phyloP scores from a whole-genome alignment of 2,329 filamentous ascomycete genomes.

The Pseudocercospora pini-densiflorae region DNA sequence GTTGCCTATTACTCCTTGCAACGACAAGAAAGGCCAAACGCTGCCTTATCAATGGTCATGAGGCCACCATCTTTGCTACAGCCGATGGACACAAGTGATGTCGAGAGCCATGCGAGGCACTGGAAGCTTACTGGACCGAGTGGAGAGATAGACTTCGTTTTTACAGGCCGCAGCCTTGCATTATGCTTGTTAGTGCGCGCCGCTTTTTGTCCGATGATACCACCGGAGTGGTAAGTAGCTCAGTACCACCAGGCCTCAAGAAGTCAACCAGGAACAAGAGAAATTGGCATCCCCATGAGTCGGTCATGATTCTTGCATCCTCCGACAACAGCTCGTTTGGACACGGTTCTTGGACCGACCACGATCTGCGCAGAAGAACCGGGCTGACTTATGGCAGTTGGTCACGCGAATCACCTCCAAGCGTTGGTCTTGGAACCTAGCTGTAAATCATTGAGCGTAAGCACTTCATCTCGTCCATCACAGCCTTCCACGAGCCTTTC shows the following conservation, averaged over 20 bases:
- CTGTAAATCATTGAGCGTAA: not conserved
- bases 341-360: too few species aligned
- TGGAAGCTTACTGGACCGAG: not conserved
- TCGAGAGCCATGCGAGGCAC: not conserved
- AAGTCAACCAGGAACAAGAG: not conserved
- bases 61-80: not conserved
- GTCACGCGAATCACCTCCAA: not conserved
- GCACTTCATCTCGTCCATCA: not conserved
- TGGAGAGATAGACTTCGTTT: not conserved
- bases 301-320: too few species aligned
- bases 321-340: too few species aligned
- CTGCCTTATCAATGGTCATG: not conserved
- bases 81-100: not conserved
- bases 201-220: not conserved
- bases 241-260: not conserved
- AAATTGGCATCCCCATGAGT: not conserved
- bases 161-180: not conserved
- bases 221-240: not conserved
- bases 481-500: too few species aligned
- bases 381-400: not conserved
- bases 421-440: not conserved
- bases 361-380: too few species aligned
- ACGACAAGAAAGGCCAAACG: too few species aligned
- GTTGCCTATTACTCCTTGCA: not conserved
- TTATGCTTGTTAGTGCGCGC: not conserved